Percentiles rank a stretch among this genome's conserved stretches.
Conservation (phyloP, 257 asterid genomes). For the Solanum piurae region DNA sequence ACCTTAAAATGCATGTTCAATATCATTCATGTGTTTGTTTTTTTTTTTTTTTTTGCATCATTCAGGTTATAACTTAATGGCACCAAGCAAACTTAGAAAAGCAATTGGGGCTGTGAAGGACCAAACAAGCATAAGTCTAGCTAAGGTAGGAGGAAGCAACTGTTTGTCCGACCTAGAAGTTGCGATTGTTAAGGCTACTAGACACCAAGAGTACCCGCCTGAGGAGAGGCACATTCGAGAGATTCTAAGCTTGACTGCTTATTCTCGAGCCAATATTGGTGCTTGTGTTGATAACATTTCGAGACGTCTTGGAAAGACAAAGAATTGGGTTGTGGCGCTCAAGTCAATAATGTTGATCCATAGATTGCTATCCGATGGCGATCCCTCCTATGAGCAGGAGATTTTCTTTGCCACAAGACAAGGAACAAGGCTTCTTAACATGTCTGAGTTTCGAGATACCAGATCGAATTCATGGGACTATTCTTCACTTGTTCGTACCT, state of each 20-base stretch:
- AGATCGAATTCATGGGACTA: constrained; percentile 69
- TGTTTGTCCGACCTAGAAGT: constrained; percentile 75
- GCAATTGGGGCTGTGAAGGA: constrained; percentile 95
- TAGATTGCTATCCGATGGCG: constrained; percentile 75
- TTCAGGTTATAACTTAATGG: constrained; percentile 27
- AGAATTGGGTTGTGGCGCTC: constrained; percentile 83
- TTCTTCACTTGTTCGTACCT: constrained; percentile 75
- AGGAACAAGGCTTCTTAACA: constrained; percentile 86
- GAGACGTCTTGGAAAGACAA: constrained; percentile 71
- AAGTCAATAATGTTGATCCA: constrained; percentile 80
- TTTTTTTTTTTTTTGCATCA: background rate
- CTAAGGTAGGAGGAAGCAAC: constrained; percentile 61
- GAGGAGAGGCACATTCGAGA: constrained; percentile 77
- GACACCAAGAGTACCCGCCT: constrained; percentile 88
- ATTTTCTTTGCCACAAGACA: constrained; percentile 76
- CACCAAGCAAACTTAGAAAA: constrained; percentile 69
- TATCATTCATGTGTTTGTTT: background rate
- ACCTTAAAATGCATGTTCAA: background rate
- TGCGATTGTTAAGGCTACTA: constrained; percentile 87
- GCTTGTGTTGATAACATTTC: constrained; percentile 59
- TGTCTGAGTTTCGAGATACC: constrained; percentile 70
- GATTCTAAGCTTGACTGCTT: constrained; percentile 55
- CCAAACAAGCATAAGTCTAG: constrained; percentile 80
- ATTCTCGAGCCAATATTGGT: constrained; percentile 57
- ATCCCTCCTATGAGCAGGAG: constrained; percentile 67